phyloP scores from a whole-genome alignment of 352 stramenopile genomes.

The Stephanocyclus meneghinianus region DNA sequence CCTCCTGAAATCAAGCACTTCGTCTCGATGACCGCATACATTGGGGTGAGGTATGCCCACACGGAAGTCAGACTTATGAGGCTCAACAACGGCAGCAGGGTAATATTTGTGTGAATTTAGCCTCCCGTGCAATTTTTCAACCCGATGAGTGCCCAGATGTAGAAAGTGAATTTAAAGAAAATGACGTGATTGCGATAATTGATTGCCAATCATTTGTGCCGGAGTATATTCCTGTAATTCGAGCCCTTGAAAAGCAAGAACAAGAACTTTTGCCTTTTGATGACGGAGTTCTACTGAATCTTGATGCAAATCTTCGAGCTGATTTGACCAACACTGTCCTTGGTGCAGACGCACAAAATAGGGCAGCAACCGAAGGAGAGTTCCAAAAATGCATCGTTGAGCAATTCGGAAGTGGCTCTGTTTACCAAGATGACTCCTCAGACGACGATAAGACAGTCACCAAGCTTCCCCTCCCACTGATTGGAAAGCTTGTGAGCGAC shows the following conservation, averaged over 20 bases:
- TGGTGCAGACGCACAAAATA: slow-evolving; percentile 36
- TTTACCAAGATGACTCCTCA: slow-evolving; percentile 6
- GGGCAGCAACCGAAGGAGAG: slow-evolving; percentile 23
- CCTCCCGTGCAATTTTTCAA: slow-evolving; percentile 76
- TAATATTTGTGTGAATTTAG: slow-evolving; percentile 81
- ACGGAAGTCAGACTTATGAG: slow-evolving; percentile 83
- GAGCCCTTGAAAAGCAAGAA: slow-evolving; percentile 84
- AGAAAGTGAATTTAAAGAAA: slow-evolving; percentile 60
- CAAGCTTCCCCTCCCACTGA: slow-evolving; percentile 25
- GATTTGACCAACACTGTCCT: slow-evolving; percentile 34
- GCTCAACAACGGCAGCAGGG: slow-evolving; percentile 78
- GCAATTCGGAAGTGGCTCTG: slow-evolving; percentile 12
- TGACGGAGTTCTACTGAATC: slow-evolving; percentile 83
- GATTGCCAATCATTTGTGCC: slow-evolving; percentile 88
- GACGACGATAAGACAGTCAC: slow-evolving; percentile 17
- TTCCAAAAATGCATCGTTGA: slow-evolving; percentile 30
- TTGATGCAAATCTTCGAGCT: slow-evolving; percentile 46
- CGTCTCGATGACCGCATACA: slow-evolving; percentile 63
- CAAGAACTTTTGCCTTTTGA: slow-evolving; percentile 85
- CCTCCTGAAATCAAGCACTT: slow-evolving; percentile 3
- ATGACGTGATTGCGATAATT: slow-evolving; percentile 83
- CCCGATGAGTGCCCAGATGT: slow-evolving; percentile 61
- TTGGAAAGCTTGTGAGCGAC: slow-evolving; percentile 56
- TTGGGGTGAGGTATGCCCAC: slow-evolving; percentile 84
- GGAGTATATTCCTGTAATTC: slow-evolving; percentile 87